Percentiles rank a stretch among this genome's conserved stretches.
phyloP scores from a whole-genome alignment of 2,329 filamentous ascomycete genomes.

The Bipolaris cookei region DNA sequence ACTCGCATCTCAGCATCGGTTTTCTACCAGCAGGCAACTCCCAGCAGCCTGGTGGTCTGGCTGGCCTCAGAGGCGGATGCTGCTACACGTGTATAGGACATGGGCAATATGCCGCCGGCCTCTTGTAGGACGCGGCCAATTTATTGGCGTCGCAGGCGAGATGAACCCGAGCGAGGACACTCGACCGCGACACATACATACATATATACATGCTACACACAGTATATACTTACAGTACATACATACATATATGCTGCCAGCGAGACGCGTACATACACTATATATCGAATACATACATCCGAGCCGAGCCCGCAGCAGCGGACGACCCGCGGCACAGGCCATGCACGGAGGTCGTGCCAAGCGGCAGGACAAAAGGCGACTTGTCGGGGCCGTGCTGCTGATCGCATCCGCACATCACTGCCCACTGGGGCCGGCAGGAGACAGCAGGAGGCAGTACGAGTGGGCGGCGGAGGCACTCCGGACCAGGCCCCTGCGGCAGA shows the following conservation, averaged over 20 bases:
- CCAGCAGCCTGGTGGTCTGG: constrained; percentile 8
- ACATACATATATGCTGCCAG: no score
- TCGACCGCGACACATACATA: background rate
- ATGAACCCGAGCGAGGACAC: constrained; percentile 16
- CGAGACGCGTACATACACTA: no score
- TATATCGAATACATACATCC: background rate
- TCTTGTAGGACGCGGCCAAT: constrained; percentile 26
- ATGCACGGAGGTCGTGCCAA: constrained; percentile 15
- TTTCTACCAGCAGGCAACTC: constrained; percentile 11
- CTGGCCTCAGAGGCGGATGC: constrained; percentile 24
- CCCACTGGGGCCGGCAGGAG: constrained; percentile 13
- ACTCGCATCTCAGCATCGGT: constrained; percentile 28
- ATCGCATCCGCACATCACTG: constrained; percentile 17
- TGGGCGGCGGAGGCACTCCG: constrained; percentile 18
- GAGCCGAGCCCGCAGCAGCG: constrained; percentile 21
- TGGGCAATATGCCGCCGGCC: constrained; percentile 27
- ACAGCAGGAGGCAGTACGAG: constrained; percentile 22
- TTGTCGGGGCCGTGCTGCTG: constrained; percentile 13
- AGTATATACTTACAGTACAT: background rate
- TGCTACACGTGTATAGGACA: constrained; percentile 9
- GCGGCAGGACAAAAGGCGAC: constrained; percentile 1
- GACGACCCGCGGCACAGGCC: constrained; percentile 9
- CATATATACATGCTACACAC: background rate
- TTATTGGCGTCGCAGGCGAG: constrained; percentile 22
- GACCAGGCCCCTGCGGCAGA: constrained; percentile 29